Evolutionary conservation across 208 protist genomes (phyloP), one percentile per base, ranked within the genome.

Genomic region (Novymonas esmeraldas): DNA sequence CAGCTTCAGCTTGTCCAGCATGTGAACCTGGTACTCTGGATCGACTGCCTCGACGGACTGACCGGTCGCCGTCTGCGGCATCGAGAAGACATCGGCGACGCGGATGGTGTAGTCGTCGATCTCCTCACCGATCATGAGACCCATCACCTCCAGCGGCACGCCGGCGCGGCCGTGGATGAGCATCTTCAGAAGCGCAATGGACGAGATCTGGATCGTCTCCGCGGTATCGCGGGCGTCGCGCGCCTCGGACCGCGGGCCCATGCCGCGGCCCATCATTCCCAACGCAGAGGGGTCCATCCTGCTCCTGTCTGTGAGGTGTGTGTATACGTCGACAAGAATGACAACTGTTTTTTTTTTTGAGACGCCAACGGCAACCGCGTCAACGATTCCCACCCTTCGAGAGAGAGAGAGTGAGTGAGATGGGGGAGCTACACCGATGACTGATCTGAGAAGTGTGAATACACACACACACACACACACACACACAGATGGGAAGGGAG

Each of bases 131-230:
- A 99, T 96, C 99, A 99, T 99, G 22, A 99, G 90, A 16, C 99
- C 99, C 99, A 99, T 99, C 54, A 99, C 99, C 85, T 99, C 99
- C 64, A 99, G 95, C 39, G 99, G 99, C 34, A 99, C 98, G 52
- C 99, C 99, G 26, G 98, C 98, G 36, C 98, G 92, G 24, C 98
- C 99, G 80, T 99, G 99, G 70, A 99, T 99, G 28, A 99, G 94
- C 99, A 99, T 99, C 89, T 98, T 99, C 26, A 99, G 89, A 20
- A 99, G 92, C n/a, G 99, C 98, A 13, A 99, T 93, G 28, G 98
- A 99, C 2, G 98, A 99, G 42, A 99, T 99, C 75, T 99, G 96
- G 20, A 99, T 93, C 34, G 95, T 99, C 78, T 99, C 99, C 11
- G 98, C 87, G 14, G 98, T 99, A 84, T 99, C 99, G 16, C 79